Evolutionary conservation across 176 grass and related monocot species (phyloP), one percentile per base, ranked within the genome.

Genomic region (Musa schizocarpa): DNA sequence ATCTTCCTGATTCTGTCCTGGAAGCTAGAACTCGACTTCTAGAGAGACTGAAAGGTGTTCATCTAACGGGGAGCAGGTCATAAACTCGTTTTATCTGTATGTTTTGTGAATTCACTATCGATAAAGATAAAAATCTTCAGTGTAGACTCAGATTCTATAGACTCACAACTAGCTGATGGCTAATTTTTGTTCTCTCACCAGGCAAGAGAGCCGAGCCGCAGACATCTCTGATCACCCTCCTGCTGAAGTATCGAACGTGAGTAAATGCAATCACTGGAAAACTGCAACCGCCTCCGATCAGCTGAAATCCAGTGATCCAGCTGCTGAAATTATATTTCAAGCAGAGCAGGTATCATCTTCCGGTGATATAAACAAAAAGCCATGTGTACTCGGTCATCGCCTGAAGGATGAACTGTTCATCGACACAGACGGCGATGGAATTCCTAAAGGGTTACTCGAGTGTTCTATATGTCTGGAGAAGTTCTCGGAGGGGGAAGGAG

Each of bases 391-490:
- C 19, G 12, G 73, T 75, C 17, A 71, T 17, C 9, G 24, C 1
- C 10, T n/a, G 43, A 23, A 20, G 54, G 25, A 48, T 49, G 54
- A 75, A 2, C 9, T 20, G 16, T 58, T 75, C 9, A 17, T 56
- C 16, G 10, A 50, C 16, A 9, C 54, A 19, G 73, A 61, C 43
- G 23, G 24, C 1, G 27, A 58, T 50, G 73, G 3, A 48, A n/a
- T 27, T 61, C 12, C 23, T 5, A 61, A 49, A 61, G 25, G 9
- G 20, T 61, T 54, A 7, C 54, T 61, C 1, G 73, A 75, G 54
- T 75, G 73, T 34, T 75, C 54, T 34, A 75, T 75, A 59, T 75
- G 73, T 34, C 73, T 75, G 1, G 73, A 75, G 54, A 75, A 25
- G 22, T 59, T 75, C 27, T 49, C n/a, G 26, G 54, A 75, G 8